These are phyloP conservation scores for Aspergillus versicolor DNA, from an alignment of 2,329 filamentous ascomycete genomes.

Conservation along the genomic window DNA sequence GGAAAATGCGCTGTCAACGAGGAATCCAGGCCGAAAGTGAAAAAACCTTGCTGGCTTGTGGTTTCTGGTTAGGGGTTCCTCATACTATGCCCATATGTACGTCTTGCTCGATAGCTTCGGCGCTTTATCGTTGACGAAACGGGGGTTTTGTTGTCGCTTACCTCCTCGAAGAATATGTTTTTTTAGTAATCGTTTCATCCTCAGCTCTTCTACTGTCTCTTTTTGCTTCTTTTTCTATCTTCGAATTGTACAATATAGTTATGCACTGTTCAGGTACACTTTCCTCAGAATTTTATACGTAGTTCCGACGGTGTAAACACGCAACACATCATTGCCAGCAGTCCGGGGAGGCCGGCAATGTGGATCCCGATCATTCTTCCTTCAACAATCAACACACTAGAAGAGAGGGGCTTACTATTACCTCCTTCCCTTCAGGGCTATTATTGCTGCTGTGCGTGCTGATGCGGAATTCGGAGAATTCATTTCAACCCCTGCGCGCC, in stretches of 20 bases:
- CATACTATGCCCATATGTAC: neutral
- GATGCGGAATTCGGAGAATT: neutral
- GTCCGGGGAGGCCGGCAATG: neutral
- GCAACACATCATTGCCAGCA: neutral
- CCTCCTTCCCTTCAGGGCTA: neutral
- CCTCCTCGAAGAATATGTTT: neutral
- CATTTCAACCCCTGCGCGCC: neutral
- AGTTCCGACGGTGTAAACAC: no score
- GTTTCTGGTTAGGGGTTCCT: constrained; percentile 2
- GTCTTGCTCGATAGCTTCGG: neutral
- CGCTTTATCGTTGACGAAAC: neutral
- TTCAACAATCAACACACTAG: neutral
- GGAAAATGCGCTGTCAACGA: neutral
- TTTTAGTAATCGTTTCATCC: neutral
- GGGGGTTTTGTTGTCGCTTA: neutral
- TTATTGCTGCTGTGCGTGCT: neutral
- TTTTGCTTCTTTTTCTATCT: neutral
- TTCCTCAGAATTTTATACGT: no score
- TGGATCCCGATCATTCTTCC: neutral
- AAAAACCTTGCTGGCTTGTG: constrained; percentile 9
- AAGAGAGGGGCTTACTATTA: neutral
- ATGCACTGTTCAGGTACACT: neutral
- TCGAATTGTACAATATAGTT: neutral
- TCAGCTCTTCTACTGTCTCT: neutral
- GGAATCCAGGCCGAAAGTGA: neutral